These are phyloP conservation scores for Metarhizium sp. DNA, from an alignment of 2,329 filamentous ascomycete species.

Conservation along the genomic window DNA sequence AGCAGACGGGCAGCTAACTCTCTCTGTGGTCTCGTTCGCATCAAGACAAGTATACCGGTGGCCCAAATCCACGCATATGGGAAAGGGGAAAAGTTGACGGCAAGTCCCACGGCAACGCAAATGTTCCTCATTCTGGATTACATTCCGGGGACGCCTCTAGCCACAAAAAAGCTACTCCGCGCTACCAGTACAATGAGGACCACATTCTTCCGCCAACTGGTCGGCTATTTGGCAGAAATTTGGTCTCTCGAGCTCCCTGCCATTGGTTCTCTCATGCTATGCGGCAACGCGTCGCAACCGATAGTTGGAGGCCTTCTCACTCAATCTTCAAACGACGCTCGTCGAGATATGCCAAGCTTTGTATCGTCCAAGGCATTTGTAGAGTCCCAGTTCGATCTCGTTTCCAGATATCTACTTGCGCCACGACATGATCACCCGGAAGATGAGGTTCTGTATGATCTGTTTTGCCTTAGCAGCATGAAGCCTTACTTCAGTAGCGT, in stretches of 20 bases:
- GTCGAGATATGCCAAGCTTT: slow-evolving; percentile 2
- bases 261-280: neutral
- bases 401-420: slow-evolving; percentile 3
- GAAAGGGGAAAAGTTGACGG: slow-evolving; percentile 4
- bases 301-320: neutral
- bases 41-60: slow-evolving; percentile 14
- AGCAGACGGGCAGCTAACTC: neutral
- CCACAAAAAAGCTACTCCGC: slow-evolving; percentile 8
- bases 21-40: slow-evolving; percentile 6
- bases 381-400: slow-evolving; percentile 2
- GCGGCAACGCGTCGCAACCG: neutral
- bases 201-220: slow-evolving; percentile 14
- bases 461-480: slow-evolving; percentile 2
- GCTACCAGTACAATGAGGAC: slow-evolving; percentile 5
- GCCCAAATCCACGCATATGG: slow-evolving; percentile 13
- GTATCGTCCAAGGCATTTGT: slow-evolving; percentile 2
- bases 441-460: slow-evolving; percentile 3
- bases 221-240: neutral
- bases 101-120: slow-evolving; percentile 1
- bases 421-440: slow-evolving; percentile 8
- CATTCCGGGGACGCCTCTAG: slow-evolving; percentile 1
- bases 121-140: slow-evolving; percentile 1
- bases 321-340: slow-evolving; percentile 3
- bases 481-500: slow-evolving; percentile 1
- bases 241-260: slow-evolving; percentile 1